Conservation (phyloP, 768 basidiomycete species). For the Pleurotus cornucopiae region DNA sequence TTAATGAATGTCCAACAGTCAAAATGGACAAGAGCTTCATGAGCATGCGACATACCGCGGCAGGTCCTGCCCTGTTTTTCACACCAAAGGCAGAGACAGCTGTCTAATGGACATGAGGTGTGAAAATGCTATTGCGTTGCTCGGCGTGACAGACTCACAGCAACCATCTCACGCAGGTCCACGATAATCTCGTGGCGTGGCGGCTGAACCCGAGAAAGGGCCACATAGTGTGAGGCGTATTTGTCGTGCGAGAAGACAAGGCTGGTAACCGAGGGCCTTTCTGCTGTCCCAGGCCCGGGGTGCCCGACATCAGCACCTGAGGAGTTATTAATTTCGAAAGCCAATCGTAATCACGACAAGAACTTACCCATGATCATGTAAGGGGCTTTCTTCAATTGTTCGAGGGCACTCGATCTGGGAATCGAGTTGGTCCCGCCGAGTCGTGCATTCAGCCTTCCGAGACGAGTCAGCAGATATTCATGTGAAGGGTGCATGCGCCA, state of each 20-base stretch:
- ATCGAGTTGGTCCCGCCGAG: constrained; percentile 47
- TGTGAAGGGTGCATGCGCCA: not conserved
- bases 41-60: not conserved
- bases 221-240: constrained; percentile 40
- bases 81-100: constrained; percentile 17
- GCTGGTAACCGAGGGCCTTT: constrained; percentile 39
- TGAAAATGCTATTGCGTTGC: not conserved
- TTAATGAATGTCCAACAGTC: not conserved
- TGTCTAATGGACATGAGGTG: not conserved
- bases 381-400: constrained; percentile 15
- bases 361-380: constrained; percentile 38
- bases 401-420: constrained; percentile 23
- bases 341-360: not conserved
- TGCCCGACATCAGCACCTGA: constrained; percentile 63
- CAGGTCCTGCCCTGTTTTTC: constrained; percentile 15
- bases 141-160: constrained; percentile 15
- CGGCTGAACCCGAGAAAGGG: constrained; percentile 36
- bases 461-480: not conserved
- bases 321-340: not conserved
- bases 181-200: constrained; percentile 45
- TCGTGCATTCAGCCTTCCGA: constrained; percentile 46
- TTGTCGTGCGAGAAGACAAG: constrained; percentile 50
- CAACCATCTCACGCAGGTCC: constrained; percentile 35
- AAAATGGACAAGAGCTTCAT: not conserved
- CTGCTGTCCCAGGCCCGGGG: constrained; percentile 46